These are phyloP conservation scores for Collybia nuda DNA, from an alignment of 768 basidiomycete genomes.

Conservation along the genomic window DNA sequence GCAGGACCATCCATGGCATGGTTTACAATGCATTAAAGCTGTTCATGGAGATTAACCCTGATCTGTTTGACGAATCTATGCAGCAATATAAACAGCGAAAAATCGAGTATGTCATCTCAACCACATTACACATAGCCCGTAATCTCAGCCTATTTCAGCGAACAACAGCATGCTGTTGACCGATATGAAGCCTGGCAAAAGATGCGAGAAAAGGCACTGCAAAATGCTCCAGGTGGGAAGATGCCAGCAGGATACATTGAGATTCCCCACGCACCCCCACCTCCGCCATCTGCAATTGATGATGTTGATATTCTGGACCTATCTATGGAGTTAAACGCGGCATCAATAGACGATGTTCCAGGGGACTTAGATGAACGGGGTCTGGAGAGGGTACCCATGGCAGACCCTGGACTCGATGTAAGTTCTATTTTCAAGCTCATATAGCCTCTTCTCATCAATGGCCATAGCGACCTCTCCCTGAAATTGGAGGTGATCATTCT, in stretches of 20 bases:
- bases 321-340: conserved; percentile 85
- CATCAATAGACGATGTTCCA: conserved; percentile 72
- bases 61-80: conserved; percentile 92
- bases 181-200: conserved; percentile 91
- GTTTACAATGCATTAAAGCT: conserved; percentile 98
- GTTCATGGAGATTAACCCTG: conserved; percentile 99
- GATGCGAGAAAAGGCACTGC: conserved; percentile 72
- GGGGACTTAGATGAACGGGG: conserved; percentile 78
- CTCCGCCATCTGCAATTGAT: conserved; percentile 73
- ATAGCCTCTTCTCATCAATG: background rate
- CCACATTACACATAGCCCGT: background rate
- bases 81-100: conserved; percentile 90
- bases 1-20: conserved; percentile 97
- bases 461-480: conserved; percentile 62
- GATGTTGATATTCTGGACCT: conserved; percentile 88
- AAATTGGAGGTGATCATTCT: conserved; percentile 61
- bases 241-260: conserved; percentile 73
- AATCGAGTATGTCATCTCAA: conserved; percentile 61
- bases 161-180: conserved; percentile 80
- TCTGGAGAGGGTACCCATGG: conserved; percentile 87
- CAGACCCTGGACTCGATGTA: conserved; percentile 86
- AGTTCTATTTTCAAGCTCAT: conserved; percentile 30
- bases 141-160: conserved; percentile 44
- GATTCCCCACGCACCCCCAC: conserved; percentile 70
- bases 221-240: conserved; percentile 66